A percentile compares a stretch with the other conserved stretches of the same genome.
Conservation (phyloP, 1,284 basidiomycete genomes). For the Moesziomyces aphidis region DNA sequence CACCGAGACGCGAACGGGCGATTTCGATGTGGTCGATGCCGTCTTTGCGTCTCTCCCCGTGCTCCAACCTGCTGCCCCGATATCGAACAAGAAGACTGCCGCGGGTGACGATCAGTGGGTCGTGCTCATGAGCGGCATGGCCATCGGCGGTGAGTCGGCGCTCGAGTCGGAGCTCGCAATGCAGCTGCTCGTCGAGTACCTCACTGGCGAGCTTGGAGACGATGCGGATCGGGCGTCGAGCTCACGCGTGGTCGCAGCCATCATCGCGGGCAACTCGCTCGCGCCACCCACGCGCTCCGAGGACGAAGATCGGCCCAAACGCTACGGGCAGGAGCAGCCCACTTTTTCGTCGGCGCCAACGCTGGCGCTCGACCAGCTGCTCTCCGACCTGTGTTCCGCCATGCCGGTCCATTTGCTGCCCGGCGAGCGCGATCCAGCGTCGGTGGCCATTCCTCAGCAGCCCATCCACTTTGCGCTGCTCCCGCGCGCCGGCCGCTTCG, state of each 20-base stretch:
- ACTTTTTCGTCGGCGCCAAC: slow-evolving; percentile 38
- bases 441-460: slow-evolving; percentile 91
- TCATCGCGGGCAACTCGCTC: slow-evolving; percentile 60
- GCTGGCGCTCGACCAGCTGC: slow-evolving; percentile 76
- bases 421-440: slow-evolving; percentile 86
- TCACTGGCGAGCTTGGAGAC: slow-evolving; percentile 84
- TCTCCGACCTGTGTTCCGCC: slow-evolving; percentile 76
- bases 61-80: not conserved
- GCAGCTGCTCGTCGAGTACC: slow-evolving; percentile 75
- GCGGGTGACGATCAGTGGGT: slow-evolving; percentile 50
- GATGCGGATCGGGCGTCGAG: slow-evolving; percentile 65
- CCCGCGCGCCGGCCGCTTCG: slow-evolving; percentile 72
- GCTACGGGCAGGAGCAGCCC: slow-evolving; percentile 42
- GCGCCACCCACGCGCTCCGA: slow-evolving; percentile 36
- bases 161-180: slow-evolving; percentile 43
- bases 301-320: slow-evolving; percentile 37
- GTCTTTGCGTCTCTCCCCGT: slow-evolving; percentile 77
- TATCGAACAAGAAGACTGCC: not conserved
- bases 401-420: slow-evolving; percentile 77
- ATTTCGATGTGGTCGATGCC: slow-evolving; percentile 93
- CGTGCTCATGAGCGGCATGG: slow-evolving; percentile 67
- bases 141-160: slow-evolving; percentile 70
- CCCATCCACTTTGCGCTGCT: slow-evolving; percentile 92
- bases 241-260: slow-evolving; percentile 44
- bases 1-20: slow-evolving; percentile 85